Evolutionary conservation across 805 yeast species (phyloP).

Genomic region (Yamadazyma takamatsuzukensis): DNA sequence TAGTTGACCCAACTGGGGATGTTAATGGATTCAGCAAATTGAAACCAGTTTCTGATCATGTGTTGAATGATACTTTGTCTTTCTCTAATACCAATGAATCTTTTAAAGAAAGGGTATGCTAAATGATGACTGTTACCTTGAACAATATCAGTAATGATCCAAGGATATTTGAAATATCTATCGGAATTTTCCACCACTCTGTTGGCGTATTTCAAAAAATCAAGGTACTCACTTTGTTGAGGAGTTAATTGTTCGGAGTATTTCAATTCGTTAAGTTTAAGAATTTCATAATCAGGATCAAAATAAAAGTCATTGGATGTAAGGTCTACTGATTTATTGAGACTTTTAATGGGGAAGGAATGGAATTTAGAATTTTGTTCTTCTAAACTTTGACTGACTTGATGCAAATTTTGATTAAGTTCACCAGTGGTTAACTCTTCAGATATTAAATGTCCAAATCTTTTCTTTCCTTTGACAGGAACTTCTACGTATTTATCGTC

Average conservation of each 20-base stretch:
- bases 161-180: constrained; percentile 36
- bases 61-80: constrained; percentile 35
- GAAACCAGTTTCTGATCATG: constrained; percentile 35
- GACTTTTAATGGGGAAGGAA: constrained; percentile 5
- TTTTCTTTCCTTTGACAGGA: constrained; percentile 24
- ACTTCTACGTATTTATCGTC: constrained; percentile 23
- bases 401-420: background rate
- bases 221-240: constrained; percentile 21
- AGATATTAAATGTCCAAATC: constrained; percentile 15
- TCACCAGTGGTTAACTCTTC: constrained; percentile 2
- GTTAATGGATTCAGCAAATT: constrained; percentile 28
- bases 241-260: constrained; percentile 10
- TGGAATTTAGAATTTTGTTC: background rate
- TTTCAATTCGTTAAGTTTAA: constrained; percentile 18
- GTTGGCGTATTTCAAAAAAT: constrained; percentile 27
- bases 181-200: constrained; percentile 21
- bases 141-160: constrained; percentile 34
- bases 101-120: constrained; percentile 34
- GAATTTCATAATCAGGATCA: constrained; percentile 25
- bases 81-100: constrained; percentile 32
- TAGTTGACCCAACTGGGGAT: constrained; percentile 27
- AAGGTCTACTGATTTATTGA: constrained; percentile 14
- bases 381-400: background rate
- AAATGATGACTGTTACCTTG: constrained; percentile 32
- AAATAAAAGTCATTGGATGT: constrained; percentile 26